Percentiles rank a stretch among this genome's conserved stretches.
Evolutionary conservation across 345 rosid species (phyloP).

Genomic region (Boechera stricta): DNA sequence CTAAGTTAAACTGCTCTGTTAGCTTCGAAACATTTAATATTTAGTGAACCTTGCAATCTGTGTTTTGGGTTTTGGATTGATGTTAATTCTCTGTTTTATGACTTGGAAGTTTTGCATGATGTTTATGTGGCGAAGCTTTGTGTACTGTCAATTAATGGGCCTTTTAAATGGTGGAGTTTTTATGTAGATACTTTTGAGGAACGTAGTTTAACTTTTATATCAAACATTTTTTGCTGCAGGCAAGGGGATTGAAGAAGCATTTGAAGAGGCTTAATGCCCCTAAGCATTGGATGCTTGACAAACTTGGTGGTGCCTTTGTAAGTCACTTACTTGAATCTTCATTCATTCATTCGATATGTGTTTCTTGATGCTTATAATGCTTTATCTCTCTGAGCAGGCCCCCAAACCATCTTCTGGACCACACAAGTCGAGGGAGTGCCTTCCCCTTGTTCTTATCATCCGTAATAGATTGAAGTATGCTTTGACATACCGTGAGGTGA

Average conservation of each 20-base stretch:
- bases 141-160: neutral
- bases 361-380: neutral
- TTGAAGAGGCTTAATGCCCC: conserved; percentile 95
- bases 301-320: conserved; percentile 84
- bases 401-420: conserved; percentile 88
- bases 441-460: conserved; percentile 60
- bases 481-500: conserved; percentile 64
- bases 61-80: neutral
- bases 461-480: conserved; percentile 70
- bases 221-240: conserved; percentile 47
- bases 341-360: neutral
- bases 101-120: neutral
- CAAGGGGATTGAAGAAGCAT: conserved; percentile 88
- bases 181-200: neutral
- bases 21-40: neutral
- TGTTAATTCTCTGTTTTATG: conserved; percentile 9
- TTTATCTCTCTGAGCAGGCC: conserved; percentile 49
- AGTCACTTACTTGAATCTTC: conserved; percentile 12
- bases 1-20: neutral
- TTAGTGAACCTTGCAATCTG: too few species aligned
- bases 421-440: conserved; percentile 81
- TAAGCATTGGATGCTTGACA: conserved; percentile 86
- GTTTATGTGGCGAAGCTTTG: neutral
- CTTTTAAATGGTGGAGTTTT: neutral
- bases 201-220: neutral